phyloP scores from a whole-genome alignment of 805 yeast genomes.

The Yarrowia sp. region DNA sequence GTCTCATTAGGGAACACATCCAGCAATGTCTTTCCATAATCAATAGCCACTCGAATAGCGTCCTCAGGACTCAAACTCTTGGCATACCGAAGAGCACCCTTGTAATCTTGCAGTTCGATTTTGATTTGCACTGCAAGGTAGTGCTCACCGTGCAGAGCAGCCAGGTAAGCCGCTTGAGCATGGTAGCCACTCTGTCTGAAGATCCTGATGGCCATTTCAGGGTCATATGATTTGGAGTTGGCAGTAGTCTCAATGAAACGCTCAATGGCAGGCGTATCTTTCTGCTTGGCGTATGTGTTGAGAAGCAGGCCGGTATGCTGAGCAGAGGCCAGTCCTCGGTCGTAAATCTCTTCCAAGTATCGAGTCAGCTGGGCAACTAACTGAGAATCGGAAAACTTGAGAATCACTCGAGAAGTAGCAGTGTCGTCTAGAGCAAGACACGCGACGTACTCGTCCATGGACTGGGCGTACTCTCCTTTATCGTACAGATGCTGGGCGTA shows the following conservation, averaged over 20 bases:
- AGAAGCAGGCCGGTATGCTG: constrained; percentile 81
- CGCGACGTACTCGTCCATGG: constrained; percentile 71
- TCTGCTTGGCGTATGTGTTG: constrained; percentile 76
- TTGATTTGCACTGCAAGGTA: constrained; percentile 73
- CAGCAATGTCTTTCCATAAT: constrained; percentile 62
- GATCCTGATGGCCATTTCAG: constrained; percentile 62
- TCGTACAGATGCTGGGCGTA: constrained; percentile 74
- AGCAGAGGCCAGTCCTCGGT: constrained; percentile 54
- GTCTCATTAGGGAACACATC: constrained; percentile 74
- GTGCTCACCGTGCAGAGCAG: constrained; percentile 70
- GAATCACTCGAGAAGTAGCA: constrained; percentile 67
- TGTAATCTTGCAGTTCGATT: constrained; percentile 61
- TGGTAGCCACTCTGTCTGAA: constrained; percentile 71
- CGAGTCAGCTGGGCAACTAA: constrained; percentile 62
- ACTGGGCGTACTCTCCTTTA: constrained; percentile 62
- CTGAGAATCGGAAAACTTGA: constrained; percentile 74
- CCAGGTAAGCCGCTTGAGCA: constrained; percentile 64
- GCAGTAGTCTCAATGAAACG: constrained; percentile 46
- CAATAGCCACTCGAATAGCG: constrained; percentile 64
- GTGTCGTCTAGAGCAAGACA: constrained; percentile 43
- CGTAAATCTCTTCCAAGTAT: constrained; percentile 62
- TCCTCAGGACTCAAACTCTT: constrained; percentile 73
- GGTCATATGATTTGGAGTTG: constrained; percentile 46
- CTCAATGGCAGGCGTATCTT: constrained; percentile 55
- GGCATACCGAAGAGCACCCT: constrained; percentile 61